Evolutionary conservation across 2,329 filamentous ascomycete genomes (phyloP), one percentile per base, ranked within the genome.

Genomic region (Penicillium fuscoglaucum): DNA sequence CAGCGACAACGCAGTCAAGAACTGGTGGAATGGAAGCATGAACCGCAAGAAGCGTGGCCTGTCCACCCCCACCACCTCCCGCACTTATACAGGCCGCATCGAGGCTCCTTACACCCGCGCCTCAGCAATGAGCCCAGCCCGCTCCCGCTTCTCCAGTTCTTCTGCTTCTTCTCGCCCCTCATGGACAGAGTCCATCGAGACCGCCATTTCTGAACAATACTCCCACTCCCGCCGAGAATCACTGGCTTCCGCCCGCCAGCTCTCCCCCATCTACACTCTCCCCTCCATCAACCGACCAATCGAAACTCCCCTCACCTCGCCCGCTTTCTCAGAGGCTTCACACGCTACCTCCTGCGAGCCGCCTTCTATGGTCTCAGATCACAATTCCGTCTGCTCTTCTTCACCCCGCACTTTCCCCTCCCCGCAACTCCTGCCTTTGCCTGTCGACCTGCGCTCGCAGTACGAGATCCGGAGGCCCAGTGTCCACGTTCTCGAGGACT

Each of bases 21-120:
- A 97, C 76, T 97, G 92, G 91, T 96, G 90, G 90, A 96, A 96
- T 72, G 92, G 93, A 50, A 90, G 89, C 72, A 90, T 93, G 83
- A 96, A 96, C 78, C 86, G 92, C 69, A 83, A 89, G 69, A 83
- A 81, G 70, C 80, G 87, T 64, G 74, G 80, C 52, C 72, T 77
- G 37, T 66, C 69, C 12, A 68, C 65, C 21, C 62, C 70, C 43
- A 68, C 60, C 45, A 78, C 61, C 56, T 66, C 73, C 53, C 68
- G 76, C 66, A 70, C 74, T 51, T 70, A 63, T 61, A 66, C 68
- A 58, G 73, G 75, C 61, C 72, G 75, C 29, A 68, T 78, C 47
- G 74, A 77, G 58, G 65, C 74, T 17, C 74, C 75, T n/a, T 77
- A 76, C 60, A 62, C 66, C 26, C 70, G 70, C 52, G 66, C 70